Conservation (phyloP, 2,329 filamentous ascomycete genomes). For the Blastomyces silverae region DNA sequence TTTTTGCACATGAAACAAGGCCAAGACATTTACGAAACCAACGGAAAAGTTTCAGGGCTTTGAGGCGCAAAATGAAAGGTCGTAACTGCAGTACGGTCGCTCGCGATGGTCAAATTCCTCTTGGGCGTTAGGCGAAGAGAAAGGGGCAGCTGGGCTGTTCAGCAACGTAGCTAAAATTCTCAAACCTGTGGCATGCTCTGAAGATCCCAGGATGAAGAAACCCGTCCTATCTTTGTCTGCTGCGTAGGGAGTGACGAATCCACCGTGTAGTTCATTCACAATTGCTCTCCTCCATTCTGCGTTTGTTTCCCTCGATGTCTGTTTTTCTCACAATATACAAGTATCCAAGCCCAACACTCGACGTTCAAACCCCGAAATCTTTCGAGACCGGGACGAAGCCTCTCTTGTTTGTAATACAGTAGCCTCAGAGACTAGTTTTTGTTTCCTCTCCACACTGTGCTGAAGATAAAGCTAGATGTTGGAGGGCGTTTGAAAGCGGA, state of each 20-base stretch:
- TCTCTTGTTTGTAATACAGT: conserved; percentile 63
- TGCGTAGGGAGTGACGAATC: neutral
- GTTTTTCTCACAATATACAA: conserved; percentile 18
- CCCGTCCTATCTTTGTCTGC: neutral
- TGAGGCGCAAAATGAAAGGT: neutral
- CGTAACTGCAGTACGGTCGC: neutral
- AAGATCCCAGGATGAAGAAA: neutral
- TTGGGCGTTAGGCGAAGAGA: conserved; percentile 2
- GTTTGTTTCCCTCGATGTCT: conserved; percentile 15
- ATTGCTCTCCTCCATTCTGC: conserved; percentile 5
- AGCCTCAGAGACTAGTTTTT: conserved; percentile 93
- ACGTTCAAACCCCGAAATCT: conserved; percentile 24
- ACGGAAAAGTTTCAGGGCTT: neutral
- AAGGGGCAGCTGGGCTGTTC: neutral
- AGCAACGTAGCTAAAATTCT: conserved; percentile 1
- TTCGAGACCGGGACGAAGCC: conserved; percentile 20
- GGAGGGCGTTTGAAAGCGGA: conserved; percentile 68
- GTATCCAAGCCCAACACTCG: conserved; percentile 26
- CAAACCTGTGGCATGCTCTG: neutral
- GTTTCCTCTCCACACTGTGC: conserved; percentile 61
- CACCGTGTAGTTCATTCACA: conserved; percentile 6
- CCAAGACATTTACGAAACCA: neutral
- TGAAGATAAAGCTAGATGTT: conserved; percentile 25
- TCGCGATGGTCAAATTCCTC: neutral
- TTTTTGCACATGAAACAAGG: neutral